phyloP scores from a whole-genome alignment of 768 basidiomycete species.

The Tulasnella sp. region DNA sequence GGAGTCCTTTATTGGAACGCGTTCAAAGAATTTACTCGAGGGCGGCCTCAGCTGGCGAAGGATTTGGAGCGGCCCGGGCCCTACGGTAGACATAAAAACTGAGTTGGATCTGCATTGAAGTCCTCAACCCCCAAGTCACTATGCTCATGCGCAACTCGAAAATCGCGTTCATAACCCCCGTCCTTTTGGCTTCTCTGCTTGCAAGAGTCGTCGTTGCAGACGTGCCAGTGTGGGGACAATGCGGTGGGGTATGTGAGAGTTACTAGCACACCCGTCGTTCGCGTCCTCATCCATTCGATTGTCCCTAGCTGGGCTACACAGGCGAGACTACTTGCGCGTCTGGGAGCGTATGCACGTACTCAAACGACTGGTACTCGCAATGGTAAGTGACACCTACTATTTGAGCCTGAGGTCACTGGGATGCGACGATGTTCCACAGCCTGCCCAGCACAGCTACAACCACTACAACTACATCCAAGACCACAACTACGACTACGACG shows the following conservation, averaged over 20 bases:
- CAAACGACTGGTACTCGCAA: constrained; percentile 14
- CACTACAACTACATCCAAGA: no score
- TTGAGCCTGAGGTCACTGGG: neutral
- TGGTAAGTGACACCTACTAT: neutral
- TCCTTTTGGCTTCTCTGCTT: neutral
- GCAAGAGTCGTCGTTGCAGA: neutral
- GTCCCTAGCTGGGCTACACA: neutral
- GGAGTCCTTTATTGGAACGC: neutral
- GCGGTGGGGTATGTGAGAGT: neutral
- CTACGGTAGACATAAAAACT: neutral
- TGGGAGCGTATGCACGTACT: constrained; percentile 5
- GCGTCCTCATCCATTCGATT: neutral
- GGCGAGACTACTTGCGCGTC: constrained; percentile 21
- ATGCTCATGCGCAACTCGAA: neutral
- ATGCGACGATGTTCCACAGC: neutral
- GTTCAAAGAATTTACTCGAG: neutral
- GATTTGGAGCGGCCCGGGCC: neutral
- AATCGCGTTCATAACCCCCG: neutral
- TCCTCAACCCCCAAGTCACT: neutral
- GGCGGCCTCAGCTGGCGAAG: neutral
- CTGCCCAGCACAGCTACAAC: neutral
- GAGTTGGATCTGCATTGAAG: neutral
- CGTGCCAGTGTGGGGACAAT: neutral
- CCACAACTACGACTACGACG: neutral
- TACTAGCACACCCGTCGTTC: neutral